Conservation (phyloP, 495 filamentous ascomycete species). For the Tuber magnatum region DNA sequence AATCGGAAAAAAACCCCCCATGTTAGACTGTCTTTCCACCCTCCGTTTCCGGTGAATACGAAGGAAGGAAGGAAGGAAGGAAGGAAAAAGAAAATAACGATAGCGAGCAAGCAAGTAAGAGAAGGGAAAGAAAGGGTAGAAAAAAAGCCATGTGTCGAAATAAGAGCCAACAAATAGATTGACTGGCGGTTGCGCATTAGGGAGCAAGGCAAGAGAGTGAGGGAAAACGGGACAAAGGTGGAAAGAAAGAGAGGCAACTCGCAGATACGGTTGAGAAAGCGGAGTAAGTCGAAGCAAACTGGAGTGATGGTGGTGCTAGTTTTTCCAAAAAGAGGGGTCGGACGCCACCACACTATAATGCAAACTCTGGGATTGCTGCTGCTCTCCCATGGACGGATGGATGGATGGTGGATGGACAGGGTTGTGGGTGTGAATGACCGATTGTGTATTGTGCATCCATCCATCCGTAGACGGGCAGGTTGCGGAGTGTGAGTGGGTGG, state of each 20-base stretch:
- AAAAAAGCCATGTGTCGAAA: background rate
- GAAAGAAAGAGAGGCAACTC: background rate
- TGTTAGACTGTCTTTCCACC: constrained; percentile 11
- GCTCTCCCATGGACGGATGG: background rate
- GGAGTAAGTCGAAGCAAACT: background rate
- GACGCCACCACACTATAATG: background rate
- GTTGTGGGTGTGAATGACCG: background rate
- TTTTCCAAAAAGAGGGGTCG: background rate
- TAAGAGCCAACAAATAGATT: background rate
- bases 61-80: constrained; percentile 17
- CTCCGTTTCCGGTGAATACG: constrained; percentile 8
- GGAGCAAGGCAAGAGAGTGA: background rate
- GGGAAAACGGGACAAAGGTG: background rate
- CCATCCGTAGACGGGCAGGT: background rate
- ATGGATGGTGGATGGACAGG: background rate
- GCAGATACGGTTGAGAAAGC: background rate
- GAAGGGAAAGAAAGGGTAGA: constrained; percentile 7
- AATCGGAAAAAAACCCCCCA: constrained; percentile 16
- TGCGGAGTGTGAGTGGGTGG: background rate
- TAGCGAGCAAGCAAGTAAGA: constrained; percentile 25
- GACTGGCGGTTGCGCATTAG: background rate
- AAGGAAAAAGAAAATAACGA: constrained; percentile 8
- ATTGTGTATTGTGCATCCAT: background rate
- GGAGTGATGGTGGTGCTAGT: background rate
- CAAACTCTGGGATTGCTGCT: background rate